A percentile compares a stretch with the other conserved stretches of the same genome.
These are phyloP conservation scores for Pelargonium myrrhifolium DNA, from an alignment of 441 rosid genomes.

Conservation along the genomic window DNA sequence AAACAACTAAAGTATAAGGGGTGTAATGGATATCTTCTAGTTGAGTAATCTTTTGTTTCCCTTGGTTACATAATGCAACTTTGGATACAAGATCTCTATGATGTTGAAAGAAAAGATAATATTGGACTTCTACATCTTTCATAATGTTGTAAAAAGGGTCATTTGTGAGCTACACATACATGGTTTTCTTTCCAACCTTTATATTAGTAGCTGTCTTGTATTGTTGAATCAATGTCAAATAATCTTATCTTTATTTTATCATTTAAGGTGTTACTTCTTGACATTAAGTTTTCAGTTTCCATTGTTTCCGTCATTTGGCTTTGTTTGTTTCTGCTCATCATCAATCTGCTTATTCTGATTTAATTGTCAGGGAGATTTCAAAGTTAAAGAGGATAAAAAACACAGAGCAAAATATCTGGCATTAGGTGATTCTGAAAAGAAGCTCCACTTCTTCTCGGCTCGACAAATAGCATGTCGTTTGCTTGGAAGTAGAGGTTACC, in stretches of 20 bases:
- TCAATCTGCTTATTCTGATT: background rate
- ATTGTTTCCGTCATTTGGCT: background rate
- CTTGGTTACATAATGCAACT: too few species aligned
- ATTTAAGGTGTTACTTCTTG: background rate
- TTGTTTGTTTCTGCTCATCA: background rate
- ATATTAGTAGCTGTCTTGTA: background rate
- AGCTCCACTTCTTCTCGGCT: constrained; percentile 73
- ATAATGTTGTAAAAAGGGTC: too few species aligned
- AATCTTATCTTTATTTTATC: background rate
- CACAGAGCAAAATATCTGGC: constrained; percentile 75
- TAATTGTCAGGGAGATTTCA: constrained; percentile 52
- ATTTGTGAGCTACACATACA: background rate
- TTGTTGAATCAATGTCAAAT: background rate
- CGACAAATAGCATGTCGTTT: constrained; percentile 77
- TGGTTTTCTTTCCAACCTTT: background rate
- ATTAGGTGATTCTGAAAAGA: constrained; percentile 61
- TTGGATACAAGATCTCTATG: too few species aligned
- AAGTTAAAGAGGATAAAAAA: constrained; percentile 71
- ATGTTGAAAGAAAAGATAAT: too few species aligned
- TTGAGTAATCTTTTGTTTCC: too few species aligned
- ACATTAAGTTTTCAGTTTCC: background rate
- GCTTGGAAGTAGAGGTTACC: constrained; percentile 82
- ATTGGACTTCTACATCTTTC: too few species aligned
- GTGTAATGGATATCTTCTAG: background rate
- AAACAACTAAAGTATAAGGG: background rate